A percentile compares a stretch with the other conserved stretches of the same genome.
Conservation (phyloP, 2,329 filamentous ascomycete genomes). For the Paramyrothecium roridum region DNA sequence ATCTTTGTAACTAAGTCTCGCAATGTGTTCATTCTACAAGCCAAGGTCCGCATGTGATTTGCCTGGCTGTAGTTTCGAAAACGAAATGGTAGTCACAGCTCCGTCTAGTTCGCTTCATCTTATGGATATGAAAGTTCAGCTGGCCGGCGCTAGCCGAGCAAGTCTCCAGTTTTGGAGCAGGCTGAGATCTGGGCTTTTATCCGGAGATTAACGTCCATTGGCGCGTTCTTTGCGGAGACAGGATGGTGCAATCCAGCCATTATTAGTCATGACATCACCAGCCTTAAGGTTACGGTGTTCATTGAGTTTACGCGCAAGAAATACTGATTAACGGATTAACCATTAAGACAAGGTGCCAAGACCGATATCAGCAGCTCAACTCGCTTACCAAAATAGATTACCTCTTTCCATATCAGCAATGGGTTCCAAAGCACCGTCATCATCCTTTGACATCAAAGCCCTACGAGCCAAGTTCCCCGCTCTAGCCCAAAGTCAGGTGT, state of each 20-base stretch:
- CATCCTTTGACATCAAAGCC: not conserved
- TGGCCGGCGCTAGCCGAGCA: not conserved
- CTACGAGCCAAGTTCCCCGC: conserved; percentile 62
- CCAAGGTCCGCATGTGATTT: no score
- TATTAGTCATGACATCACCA: no score
- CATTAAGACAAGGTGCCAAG: not conserved
- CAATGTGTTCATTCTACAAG: no score
- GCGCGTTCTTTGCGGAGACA: not conserved
- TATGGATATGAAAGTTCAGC: not conserved
- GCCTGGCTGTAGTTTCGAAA: no score
- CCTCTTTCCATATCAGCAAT: not conserved
- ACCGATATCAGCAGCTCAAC: not conserved
- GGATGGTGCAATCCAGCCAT: not conserved
- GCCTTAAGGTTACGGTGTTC: no score
- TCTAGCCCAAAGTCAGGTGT: conserved; percentile 63
- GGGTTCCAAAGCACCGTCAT: not conserved
- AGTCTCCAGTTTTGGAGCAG: not conserved
- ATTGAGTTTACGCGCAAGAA: no score
- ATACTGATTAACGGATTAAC: not conserved
- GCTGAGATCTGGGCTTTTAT: not conserved
- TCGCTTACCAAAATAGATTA: not conserved
- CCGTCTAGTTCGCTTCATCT: no score
- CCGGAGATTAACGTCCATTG: not conserved
- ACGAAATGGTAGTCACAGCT: no score
- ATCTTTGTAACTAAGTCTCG: no score